Base-by-base conservation (phyloP, 495 filamentous ascomycete genomes). In the Astrothelium subdiscretum region DNA sequence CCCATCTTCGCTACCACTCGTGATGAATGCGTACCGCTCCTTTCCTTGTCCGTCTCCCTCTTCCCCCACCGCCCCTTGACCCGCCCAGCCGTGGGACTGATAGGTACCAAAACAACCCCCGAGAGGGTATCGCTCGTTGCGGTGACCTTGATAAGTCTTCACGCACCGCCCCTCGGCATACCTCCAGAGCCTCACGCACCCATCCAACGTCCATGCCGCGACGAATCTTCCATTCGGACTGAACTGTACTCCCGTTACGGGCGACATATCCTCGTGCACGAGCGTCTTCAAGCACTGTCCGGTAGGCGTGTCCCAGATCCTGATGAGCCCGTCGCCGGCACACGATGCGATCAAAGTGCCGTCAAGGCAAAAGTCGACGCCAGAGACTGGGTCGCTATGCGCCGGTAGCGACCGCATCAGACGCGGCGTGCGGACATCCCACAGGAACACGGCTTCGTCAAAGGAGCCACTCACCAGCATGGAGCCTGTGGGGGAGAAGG, bases 81-180 rank as follows among this genome's bases (percentile, higher is more conserved):
- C 69, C 22, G 77, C 73, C 11, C 71, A 76, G 32, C 80, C 72
- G 63, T 91, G n/a, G n/a, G n/a, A n/a, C n/a, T n/a, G n/a, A n/a
- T n/a, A 84, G 18, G 80, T 71, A 31, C 89, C 91, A 74, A 96
- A 97, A 27, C 85, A 83, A 4, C 92, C 90, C 27, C 82, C 82
- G 29, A 97, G 77, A 63, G 89, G 91, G 76, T 86, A 96, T 59
- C 87, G 88, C 66, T 82, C 79, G 72, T 97, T 97, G 59, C 79
- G 75, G 72, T 97, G 95, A 8, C 95, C 94, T 74, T 96, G 90
- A 78, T 97, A 98, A 26, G 94, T 98, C 80, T 97, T 98, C 63
- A 96, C 85, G 67, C 90, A 90, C 44, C 84, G 79, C 2, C 92
- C 91, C 29, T 89, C 84, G 2, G 94, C 87, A 67, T 97, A 98